Percentiles rank a stretch among this genome's conserved stretches.
Evolutionary conservation across 163 green algal genomes (phyloP).

Genomic region (Scenedesmus sp.): DNA sequence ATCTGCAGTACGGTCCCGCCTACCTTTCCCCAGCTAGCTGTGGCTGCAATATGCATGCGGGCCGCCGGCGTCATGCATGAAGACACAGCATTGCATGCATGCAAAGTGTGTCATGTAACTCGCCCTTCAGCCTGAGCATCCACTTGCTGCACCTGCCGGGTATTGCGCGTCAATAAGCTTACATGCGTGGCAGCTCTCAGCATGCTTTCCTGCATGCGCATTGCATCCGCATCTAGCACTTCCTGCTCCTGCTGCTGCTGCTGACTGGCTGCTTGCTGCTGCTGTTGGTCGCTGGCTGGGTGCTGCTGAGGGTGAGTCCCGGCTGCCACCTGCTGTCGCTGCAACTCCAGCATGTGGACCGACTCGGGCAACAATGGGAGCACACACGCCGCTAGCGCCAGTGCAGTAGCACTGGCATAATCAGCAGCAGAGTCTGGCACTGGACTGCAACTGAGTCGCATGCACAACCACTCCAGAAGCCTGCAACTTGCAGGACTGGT

Average conservation of each 20-base stretch:
- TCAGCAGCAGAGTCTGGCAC: background rate
- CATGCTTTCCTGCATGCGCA: background rate
- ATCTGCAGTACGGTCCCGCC: background rate
- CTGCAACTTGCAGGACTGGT: background rate
- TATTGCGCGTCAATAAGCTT: background rate
- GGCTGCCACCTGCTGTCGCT: background rate
- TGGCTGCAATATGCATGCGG: too few relatives aligned
- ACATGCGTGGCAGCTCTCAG: background rate
- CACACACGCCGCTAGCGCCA: background rate
- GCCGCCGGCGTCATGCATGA: too few relatives aligned
- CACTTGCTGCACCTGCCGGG: background rate
- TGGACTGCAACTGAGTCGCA: background rate
- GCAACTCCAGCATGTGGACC: background rate
- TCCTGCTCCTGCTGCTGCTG: background rate
- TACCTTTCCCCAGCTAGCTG: background rate
- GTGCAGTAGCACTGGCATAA: background rate
- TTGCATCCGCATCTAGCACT: background rate
- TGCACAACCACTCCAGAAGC: constrained; percentile 2
- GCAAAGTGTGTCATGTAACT: background rate
- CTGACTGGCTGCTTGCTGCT: background rate
- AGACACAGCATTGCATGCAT: background rate
- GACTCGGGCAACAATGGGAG: background rate
- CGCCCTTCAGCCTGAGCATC: background rate
- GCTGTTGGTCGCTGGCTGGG: background rate
- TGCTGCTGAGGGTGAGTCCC: background rate